phyloP scores from a whole-genome alignment of 2,329 filamentous ascomycete genomes.

The Verticillium zaregamsianum region DNA sequence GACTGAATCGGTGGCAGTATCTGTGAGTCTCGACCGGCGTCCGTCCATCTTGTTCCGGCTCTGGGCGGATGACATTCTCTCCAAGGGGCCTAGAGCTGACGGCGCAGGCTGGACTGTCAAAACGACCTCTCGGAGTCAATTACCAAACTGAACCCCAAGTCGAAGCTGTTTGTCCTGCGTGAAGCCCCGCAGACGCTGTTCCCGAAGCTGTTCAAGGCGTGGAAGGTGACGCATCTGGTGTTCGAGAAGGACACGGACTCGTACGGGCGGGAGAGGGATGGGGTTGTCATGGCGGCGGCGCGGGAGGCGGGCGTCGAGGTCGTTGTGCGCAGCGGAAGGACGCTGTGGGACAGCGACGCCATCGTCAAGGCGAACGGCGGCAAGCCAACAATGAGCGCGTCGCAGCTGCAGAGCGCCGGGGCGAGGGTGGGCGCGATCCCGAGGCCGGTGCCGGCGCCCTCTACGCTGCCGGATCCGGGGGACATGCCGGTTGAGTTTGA shows the following conservation, averaged over 20 bases:
- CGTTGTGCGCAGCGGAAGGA: slow-evolving; percentile 60
- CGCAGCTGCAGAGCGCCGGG: slow-evolving; percentile 60
- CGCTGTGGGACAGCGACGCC: slow-evolving; percentile 69
- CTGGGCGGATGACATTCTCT: not conserved
- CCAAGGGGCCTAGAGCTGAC: not conserved
- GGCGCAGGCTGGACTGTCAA: slow-evolving; percentile 63
- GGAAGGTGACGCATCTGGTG: slow-evolving; percentile 71
- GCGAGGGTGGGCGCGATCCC: slow-evolving; percentile 59
- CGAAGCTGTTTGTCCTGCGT: slow-evolving; percentile 67
- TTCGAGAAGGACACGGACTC: slow-evolving; percentile 78
- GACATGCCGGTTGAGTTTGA: slow-evolving; percentile 55
- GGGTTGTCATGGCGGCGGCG: slow-evolving; percentile 53
- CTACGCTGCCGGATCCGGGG: slow-evolving; percentile 59
- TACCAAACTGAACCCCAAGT: slow-evolving; percentile 64
- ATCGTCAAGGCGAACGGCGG: slow-evolving; percentile 61
- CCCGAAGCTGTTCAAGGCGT: slow-evolving; percentile 68
- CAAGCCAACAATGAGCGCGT: slow-evolving; percentile 72
- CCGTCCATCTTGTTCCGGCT: not conserved
- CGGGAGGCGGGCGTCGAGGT: slow-evolving; percentile 63
- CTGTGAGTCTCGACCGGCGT: slow-evolving; percentile 35
- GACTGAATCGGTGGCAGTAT: slow-evolving; percentile 72
- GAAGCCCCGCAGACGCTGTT: slow-evolving; percentile 69
- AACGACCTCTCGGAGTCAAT: slow-evolving; percentile 64
- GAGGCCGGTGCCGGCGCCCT: slow-evolving; percentile 57
- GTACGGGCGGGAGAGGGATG: slow-evolving; percentile 64